Evolutionary conservation across 1,284 basidiomycete genomes (phyloP), one percentile per base, ranked within the genome.

Genomic region (Trichosporon sp.): DNA sequence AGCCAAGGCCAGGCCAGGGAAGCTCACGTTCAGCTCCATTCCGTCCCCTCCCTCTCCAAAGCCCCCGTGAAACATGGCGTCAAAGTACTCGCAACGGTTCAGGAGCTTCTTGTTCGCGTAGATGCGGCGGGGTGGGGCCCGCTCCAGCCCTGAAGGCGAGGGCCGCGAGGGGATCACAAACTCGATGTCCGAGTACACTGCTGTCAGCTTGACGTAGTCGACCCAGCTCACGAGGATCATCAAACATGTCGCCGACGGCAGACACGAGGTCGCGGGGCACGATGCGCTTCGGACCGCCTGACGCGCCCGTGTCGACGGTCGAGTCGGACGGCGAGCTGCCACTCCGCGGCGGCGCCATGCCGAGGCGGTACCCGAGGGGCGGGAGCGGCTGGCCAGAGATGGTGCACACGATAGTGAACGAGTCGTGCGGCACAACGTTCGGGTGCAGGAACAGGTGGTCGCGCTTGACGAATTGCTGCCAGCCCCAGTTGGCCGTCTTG

Each of bases 401-500:
- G 13, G 87, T 91, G 76, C 93, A 95, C 23, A 89, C 86, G 68
- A 95, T 89, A 62, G 91, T 80, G 75, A 94, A 90, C 0, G 88
- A 87, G 75, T 94, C 85, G 15, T 78, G 70, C 34, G 74, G 80
- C 70, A 87, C 87, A 29, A 90, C 88, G 1, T 83, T 76, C 23
- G 84, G 84, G 12, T 89, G 86, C 75, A 89, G 90, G 80, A 89
- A 94, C 9, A 93, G 87, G 18, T 83, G 80, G 70, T 93, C 91
- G 72, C 92, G 86, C 65, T 88, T 87, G 29, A 91, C 89, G 80
- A 94, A 95, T 77, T 76, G 83, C 69, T 86, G 90, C 90, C 90
- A 92, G 80, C 91, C 91, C 91, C 91, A 92, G 77, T 92, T 92
- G 53, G 89, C 89, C 3, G 91, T 92, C 84, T 91, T 91, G 80